A percentile compares a stretch with the other conserved stretches of the same genome.
These are phyloP conservation scores for Talinum fruticosum DNA, from an alignment of 148 eudicot genomes.

Conservation along the genomic window DNA sequence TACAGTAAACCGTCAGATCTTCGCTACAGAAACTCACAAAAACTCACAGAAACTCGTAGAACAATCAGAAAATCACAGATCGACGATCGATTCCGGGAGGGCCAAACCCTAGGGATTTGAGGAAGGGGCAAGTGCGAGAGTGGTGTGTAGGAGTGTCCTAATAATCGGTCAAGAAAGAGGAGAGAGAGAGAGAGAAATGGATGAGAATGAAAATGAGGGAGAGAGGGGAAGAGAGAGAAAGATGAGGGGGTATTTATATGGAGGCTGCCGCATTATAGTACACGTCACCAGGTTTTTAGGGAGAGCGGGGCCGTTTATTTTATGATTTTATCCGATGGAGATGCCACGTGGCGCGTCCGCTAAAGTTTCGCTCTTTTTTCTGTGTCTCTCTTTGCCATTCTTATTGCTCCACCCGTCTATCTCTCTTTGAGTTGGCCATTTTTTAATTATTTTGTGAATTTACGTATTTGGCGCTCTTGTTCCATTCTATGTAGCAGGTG, in stretches of 20 bases:
- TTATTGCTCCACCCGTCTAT: neutral
- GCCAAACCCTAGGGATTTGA: slow-evolving; percentile 25
- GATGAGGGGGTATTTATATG: slow-evolving; percentile 48
- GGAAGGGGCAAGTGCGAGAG: neutral
- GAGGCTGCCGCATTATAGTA: slow-evolving; percentile 46
- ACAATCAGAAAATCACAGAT: slow-evolving; percentile 23
- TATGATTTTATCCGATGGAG: slow-evolving; percentile 11
- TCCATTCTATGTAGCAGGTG: neutral
- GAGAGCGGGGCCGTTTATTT: neutral
- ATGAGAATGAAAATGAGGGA: slow-evolving; percentile 37
- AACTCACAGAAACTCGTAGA: neutral
- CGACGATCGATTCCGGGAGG: neutral
- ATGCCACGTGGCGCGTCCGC: slow-evolving; percentile 63
- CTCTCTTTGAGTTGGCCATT: neutral
- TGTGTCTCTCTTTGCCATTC: slow-evolving; percentile 4
- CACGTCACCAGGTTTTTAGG: slow-evolving; percentile 45
- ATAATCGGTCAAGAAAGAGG: slow-evolving; percentile 13
- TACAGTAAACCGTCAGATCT: slow-evolving; percentile 11
- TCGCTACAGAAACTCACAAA: neutral
- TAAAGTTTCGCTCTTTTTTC: slow-evolving; percentile 19
- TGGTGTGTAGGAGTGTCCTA: slow-evolving; percentile 13
- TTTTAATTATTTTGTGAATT: neutral
- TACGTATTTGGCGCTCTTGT: neutral
- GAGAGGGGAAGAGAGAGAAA: slow-evolving; percentile 8
- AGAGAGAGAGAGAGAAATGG: slow-evolving; percentile 22